Evolutionary conservation across 306 rosid species (phyloP).

Genomic region (Cicer judaicum): DNA sequence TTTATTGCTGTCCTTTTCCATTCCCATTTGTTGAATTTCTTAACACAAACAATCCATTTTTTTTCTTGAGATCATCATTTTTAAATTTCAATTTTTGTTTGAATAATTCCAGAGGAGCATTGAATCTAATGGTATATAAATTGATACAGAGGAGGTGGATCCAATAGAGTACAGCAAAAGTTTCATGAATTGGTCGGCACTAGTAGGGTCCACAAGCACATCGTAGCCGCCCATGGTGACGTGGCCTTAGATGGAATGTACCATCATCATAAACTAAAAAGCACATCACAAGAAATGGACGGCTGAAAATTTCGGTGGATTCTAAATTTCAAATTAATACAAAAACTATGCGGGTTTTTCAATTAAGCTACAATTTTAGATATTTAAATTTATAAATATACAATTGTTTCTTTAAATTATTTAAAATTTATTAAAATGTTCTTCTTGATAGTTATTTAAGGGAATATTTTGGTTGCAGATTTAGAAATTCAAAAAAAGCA

Average conservation of each 20-base stretch:
- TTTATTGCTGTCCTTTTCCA: neutral
- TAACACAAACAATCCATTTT: neutral
- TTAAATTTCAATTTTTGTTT: neutral
- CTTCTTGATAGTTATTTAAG: no score
- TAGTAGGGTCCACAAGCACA: conserved; percentile 43
- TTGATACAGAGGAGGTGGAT: conserved; percentile 23
- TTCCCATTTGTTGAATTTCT: neutral
- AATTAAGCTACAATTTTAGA: no score
- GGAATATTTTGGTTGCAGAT: no score
- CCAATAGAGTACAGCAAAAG: conserved; percentile 23
- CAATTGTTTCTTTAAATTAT: no score
- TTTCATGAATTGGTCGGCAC: conserved; percentile 41
- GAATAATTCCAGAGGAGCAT: conserved; percentile 4
- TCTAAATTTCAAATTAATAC: conserved; percentile 1
- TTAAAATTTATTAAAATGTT: no score
- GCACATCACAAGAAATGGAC: conserved; percentile 13
- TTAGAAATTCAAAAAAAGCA: no score
- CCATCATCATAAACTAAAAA: conserved; percentile 19
- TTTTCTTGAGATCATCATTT: neutral
- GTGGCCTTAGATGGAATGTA: conserved; percentile 31
- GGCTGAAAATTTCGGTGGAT: conserved; percentile 34
- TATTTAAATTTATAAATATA: no score
- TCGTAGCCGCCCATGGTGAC: conserved; percentile 42
- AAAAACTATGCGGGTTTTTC: no score
- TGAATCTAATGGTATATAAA: conserved; percentile 29